A percentile compares a stretch with the other conserved stretches of the same genome.
These are phyloP conservation scores for Rubia yunnanensis DNA, from an alignment of 257 asterid species.

Conservation along the genomic window DNA sequence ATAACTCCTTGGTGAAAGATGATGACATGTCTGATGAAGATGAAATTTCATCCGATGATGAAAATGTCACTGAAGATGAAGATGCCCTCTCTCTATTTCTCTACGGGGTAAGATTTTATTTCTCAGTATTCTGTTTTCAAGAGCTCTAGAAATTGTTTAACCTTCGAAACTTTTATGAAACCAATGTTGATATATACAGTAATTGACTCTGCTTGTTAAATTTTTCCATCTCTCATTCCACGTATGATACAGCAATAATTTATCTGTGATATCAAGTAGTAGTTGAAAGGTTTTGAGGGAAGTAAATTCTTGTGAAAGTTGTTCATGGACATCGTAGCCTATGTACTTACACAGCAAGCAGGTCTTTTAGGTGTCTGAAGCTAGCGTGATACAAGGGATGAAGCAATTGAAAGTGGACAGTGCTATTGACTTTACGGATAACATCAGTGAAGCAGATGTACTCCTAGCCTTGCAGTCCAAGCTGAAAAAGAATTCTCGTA, in stretches of 20 bases:
- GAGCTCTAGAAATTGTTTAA: no score
- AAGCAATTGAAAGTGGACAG: slow-evolving; percentile 54
- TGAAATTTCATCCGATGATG: slow-evolving; percentile 22
- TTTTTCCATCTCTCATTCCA: no score
- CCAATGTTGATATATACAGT: neutral
- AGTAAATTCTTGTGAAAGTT: neutral
- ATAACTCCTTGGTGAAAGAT: slow-evolving; percentile 16
- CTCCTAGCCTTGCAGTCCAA: slow-evolving; percentile 81
- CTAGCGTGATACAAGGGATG: slow-evolving; percentile 72
- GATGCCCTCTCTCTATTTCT: slow-evolving; percentile 55
- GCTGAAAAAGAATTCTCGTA: slow-evolving; percentile 82
- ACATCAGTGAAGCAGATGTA: slow-evolving; percentile 89
- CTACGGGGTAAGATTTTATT: slow-evolving; percentile 68
- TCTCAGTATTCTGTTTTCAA: neutral
- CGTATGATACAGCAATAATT: no score
- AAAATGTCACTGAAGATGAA: slow-evolving; percentile 32
- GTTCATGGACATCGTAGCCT: slow-evolving; percentile 18
- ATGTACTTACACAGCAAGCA: slow-evolving; percentile 40
- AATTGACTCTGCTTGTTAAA: neutral
- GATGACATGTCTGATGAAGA: slow-evolving; percentile 12
- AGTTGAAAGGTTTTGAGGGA: neutral
- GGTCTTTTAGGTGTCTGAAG: slow-evolving; percentile 77
- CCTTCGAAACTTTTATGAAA: neutral
- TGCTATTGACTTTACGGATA: slow-evolving; percentile 61
- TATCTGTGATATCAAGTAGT: neutral